Evolutionary conservation across 768 basidiomycete genomes (phyloP), one percentile per base, ranked within the genome.

Genomic region (Exsudoporus frostii): DNA sequence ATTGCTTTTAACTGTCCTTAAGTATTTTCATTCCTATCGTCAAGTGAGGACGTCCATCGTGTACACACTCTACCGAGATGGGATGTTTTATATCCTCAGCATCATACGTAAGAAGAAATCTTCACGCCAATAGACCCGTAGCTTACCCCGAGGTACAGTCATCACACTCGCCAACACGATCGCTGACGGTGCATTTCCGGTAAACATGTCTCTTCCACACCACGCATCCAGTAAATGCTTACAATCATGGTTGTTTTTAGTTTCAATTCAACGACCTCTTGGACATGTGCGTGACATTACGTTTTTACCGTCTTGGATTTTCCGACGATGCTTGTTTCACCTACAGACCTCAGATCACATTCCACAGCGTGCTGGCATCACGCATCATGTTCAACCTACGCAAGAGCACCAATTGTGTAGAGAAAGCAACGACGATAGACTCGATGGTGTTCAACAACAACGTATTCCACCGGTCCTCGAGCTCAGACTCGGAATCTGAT

Each of bases 11-110:
- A 60, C 29, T 15, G 47, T 29, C 1, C 60, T 52, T 8, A 51
- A 44, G 37, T 37, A 4, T 8, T 48, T 56, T 37, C 38, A 25
- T n/a, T 5, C 49, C n/a, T 60, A 60, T 34, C 42, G 51, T 27
- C 9, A 42, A 11, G 30, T 44, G n/a, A 33, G 5, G 11, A 17
- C 22, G 19, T 27, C 47, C 5, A 48, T 65, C 7, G 39, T 62
- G 17, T 8, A 15, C 30, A 44, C 29, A 7, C 15, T 48, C 15
- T 65, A 65, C 43, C 48, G 53, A 19, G 63, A 62, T 22, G 30
- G 51, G 27, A 50, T 65, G 44, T 27, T 63, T 37, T 62, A 63
- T 15, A 45, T 63, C 15, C 1, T n/a, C 29, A 62, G 63, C 27
- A 58, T 65, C 19, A 50, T 54, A 20, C 22, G 62, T 63, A 34